Percentiles rank a stretch among this genome's conserved stretches.
phyloP scores from a whole-genome alignment of 1,284 basidiomycete genomes.

The Pyrrhoderma noxium region DNA sequence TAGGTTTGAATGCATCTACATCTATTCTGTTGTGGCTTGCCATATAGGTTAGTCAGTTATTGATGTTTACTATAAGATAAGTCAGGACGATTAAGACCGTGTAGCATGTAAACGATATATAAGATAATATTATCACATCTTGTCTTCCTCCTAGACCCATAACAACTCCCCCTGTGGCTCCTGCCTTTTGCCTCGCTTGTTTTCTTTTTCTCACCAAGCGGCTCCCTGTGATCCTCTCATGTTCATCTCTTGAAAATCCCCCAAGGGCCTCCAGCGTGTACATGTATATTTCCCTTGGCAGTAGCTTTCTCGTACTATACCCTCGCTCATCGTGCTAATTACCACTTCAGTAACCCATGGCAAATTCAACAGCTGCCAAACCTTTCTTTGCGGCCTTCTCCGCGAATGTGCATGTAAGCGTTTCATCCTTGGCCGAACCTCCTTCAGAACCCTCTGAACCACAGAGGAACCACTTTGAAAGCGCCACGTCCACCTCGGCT shows the following conservation, averaged over 20 bases:
- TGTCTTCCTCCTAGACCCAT: constrained; percentile 16
- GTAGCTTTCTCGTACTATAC: constrained; percentile 70
- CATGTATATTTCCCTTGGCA: constrained; percentile 78
- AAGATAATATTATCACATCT: no score
- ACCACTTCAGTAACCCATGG: constrained; percentile 87
- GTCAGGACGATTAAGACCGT: no score
- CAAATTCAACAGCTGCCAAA: constrained; percentile 83
- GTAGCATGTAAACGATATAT: no score
- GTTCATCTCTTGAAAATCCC: constrained; percentile 69
- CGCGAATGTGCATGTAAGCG: constrained; percentile 82
- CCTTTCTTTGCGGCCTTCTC: constrained; percentile 83
- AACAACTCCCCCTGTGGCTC: constrained; percentile 30
- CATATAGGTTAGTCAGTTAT: no score
- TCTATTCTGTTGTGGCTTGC: no score
- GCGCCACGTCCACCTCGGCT: constrained; percentile 92
- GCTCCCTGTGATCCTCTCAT: constrained; percentile 70
- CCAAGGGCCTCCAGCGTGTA: constrained; percentile 57
- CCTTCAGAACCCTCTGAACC: constrained; percentile 47
- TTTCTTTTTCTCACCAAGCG: constrained; percentile 82
- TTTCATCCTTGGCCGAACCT: constrained; percentile 72
- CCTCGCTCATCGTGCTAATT: constrained; percentile 59
- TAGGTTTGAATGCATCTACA: no score
- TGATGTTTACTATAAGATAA: no score
- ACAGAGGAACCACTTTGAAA: constrained; percentile 94
- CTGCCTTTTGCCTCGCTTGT: constrained; percentile 67